Conservation (phyloP, 1,284 basidiomycete genomes). For the Ustilago bromivora region DNA sequence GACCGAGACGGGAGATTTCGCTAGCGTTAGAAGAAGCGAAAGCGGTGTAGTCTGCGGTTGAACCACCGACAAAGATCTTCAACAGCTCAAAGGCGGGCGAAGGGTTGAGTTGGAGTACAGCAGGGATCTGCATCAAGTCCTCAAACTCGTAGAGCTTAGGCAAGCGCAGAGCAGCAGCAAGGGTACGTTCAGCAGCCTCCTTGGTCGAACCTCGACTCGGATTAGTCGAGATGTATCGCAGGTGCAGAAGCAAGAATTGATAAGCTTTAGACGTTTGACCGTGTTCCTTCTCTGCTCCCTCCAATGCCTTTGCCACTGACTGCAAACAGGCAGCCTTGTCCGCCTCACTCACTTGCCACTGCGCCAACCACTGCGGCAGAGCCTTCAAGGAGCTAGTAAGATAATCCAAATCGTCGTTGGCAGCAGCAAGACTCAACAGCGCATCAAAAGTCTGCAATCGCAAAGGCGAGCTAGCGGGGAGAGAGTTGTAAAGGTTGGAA, state of each 20-base stretch:
- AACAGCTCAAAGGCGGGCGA: slow-evolving; percentile 57
- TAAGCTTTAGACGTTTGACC: slow-evolving; percentile 56
- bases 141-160: slow-evolving; percentile 67
- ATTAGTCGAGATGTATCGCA: slow-evolving; percentile 60
- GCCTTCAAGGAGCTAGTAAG: slow-evolving; percentile 53
- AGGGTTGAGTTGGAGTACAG: slow-evolving; percentile 52
- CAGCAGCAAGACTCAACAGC: slow-evolving; percentile 56
- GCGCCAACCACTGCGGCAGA: slow-evolving; percentile 63
- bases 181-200: slow-evolving; percentile 53
- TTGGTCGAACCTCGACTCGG: slow-evolving; percentile 17
- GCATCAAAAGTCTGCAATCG: slow-evolving; percentile 59
- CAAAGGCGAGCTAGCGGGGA: slow-evolving; percentile 52
- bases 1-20: slow-evolving; percentile 45
- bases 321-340: slow-evolving; percentile 58
- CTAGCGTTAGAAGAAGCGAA: slow-evolving; percentile 37
- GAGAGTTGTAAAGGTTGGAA: slow-evolving; percentile 67
- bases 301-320: slow-evolving; percentile 56
- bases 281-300: slow-evolving; percentile 54
- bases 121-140: slow-evolving; percentile 56
- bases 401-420: slow-evolving; percentile 66
- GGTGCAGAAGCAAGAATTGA: slow-evolving; percentile 61
- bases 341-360: slow-evolving; percentile 57
- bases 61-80: slow-evolving; percentile 63
- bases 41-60: slow-evolving; percentile 41
- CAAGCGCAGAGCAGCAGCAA: slow-evolving; percentile 62